A percentile compares a stretch with the other conserved stretches of the same genome.
These are phyloP conservation scores for Limonium bicolor DNA, from an alignment of 148 eudicot species.

Conservation along the genomic window DNA sequence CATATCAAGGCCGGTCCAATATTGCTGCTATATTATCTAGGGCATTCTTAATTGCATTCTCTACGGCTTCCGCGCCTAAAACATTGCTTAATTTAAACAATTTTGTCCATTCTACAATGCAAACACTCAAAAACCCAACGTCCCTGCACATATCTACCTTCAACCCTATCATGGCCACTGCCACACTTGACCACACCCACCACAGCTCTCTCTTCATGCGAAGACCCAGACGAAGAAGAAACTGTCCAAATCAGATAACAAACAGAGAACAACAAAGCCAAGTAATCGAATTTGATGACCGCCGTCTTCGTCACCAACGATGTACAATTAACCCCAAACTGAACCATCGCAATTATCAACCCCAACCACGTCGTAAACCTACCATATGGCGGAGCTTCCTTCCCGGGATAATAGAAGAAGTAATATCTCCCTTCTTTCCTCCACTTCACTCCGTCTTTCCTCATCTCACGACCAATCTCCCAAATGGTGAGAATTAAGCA, in stretches of 20 bases:
- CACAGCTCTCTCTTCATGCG: background rate
- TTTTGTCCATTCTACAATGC: background rate
- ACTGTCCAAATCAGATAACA: too few relatives aligned
- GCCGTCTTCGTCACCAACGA: background rate
- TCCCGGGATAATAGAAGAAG: background rate
- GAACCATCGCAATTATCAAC: background rate
- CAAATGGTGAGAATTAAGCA: background rate
- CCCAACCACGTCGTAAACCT: background rate
- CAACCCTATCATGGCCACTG: background rate
- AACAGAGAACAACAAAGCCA: background rate
- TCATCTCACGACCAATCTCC: background rate
- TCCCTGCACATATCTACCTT: background rate
- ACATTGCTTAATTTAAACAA: too few relatives aligned
- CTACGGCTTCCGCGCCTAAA: too few relatives aligned
- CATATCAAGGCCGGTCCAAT: too few relatives aligned
- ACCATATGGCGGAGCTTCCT: background rate
- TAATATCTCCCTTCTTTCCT: background rate
- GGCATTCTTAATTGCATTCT: too few relatives aligned
- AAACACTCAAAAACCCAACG: background rate
- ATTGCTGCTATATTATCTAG: too few relatives aligned
- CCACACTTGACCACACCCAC: background rate
- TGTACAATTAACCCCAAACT: background rate
- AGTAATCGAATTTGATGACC: background rate
- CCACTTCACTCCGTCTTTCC: background rate
- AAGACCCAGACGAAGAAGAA: constrained; percentile 4